Evolutionary conservation across 495 filamentous ascomycete genomes (phyloP).

Genomic region (Penicillium bialowiezense): DNA sequence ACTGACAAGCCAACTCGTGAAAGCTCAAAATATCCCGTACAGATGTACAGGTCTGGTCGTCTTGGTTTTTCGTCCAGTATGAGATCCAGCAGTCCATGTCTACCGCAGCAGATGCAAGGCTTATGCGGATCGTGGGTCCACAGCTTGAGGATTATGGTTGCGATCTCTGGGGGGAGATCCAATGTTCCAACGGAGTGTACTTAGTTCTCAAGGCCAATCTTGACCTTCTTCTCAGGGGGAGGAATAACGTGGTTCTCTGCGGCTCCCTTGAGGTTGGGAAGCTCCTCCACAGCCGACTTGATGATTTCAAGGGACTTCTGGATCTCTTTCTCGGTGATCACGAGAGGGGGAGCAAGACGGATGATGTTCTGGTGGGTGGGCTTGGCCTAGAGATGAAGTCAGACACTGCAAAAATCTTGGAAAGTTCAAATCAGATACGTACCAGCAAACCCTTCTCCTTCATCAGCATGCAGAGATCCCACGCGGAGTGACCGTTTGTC

Average conservation of each 20-base stretch:
- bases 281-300: conserved; percentile 44
- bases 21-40: neutral
- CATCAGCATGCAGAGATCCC: conserved; percentile 94
- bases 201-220: conserved; percentile 49
- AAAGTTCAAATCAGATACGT: conserved; percentile 25
- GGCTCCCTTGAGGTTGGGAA: conserved; percentile 47
- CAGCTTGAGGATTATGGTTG: neutral
- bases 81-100: neutral
- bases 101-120: neutral
- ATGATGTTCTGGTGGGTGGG: conserved; percentile 98
- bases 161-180: neutral
- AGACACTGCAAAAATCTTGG: conserved; percentile 15
- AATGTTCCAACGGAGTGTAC: neutral
- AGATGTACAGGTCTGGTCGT: neutral
- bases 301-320: conserved; percentile 49
- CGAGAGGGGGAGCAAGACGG: conserved; percentile 54
- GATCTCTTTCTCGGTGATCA: conserved; percentile 57
- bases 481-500: conserved; percentile 82
- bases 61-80: conserved; percentile 1
- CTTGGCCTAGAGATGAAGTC: conserved; percentile 67
- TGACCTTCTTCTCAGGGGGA: conserved; percentile 48
- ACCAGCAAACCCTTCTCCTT: conserved; percentile 95
- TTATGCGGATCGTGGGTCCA: neutral
- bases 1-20: conserved; percentile 1
- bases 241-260: conserved; percentile 48